Conservation (phyloP, 1,284 basidiomycete genomes). For the Ceratobasidium sp. region DNA sequence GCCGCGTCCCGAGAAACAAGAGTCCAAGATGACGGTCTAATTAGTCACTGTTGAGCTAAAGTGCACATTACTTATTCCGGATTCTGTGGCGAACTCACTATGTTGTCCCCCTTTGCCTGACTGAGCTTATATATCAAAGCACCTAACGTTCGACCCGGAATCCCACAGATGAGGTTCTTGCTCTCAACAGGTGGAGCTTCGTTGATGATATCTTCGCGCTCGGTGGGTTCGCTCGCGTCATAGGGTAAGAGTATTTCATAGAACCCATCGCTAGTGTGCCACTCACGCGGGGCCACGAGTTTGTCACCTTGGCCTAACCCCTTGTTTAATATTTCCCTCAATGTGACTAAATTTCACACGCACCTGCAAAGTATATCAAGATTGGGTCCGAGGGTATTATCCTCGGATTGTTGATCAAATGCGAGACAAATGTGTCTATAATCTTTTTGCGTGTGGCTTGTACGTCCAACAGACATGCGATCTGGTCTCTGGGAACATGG, state of each 20-base stretch:
- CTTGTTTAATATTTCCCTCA: background rate
- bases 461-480: constrained; percentile 4
- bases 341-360: background rate
- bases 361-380: constrained; percentile 37
- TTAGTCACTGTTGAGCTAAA: background rate
- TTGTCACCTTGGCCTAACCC: constrained; percentile 15
- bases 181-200: no score
- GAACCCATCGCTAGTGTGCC: constrained; percentile 10
- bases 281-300: background rate
- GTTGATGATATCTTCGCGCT: background rate
- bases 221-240: background rate
- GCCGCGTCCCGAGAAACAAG: constrained; percentile 19
- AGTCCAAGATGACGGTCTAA: constrained; percentile 36
- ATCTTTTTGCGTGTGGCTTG: constrained; percentile 27
- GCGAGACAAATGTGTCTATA: background rate
- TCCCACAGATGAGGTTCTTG: background rate
- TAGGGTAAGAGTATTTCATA: constrained; percentile 18
- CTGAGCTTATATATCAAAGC: constrained; percentile 11
- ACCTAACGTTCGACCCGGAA: constrained; percentile 30
- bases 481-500: background rate
- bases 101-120: constrained; percentile 34
- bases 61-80: background rate
- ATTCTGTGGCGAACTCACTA: constrained; percentile 23
- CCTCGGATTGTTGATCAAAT: constrained; percentile 23
- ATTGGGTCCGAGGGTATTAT: constrained; percentile 25